Percentiles rank a stretch among this genome's conserved stretches.
These are phyloP conservation scores for Solanum appendiculatum DNA, from an alignment of 257 asterid species.

Conservation along the genomic window DNA sequence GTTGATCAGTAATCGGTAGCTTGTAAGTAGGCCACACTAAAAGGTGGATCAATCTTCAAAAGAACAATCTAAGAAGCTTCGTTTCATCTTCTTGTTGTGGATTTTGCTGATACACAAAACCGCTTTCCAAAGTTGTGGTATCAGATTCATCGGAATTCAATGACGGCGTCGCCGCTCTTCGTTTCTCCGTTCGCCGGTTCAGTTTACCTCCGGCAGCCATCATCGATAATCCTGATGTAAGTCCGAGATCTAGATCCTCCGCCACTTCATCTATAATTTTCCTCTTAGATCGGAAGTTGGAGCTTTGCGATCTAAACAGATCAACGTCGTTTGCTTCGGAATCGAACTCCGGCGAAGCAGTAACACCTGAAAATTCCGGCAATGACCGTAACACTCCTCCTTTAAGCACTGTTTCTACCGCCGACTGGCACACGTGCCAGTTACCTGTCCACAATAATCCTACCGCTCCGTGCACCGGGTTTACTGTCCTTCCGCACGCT, in stretches of 20 bases:
- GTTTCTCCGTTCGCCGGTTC: conserved; percentile 6
- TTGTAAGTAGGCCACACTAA: background rate
- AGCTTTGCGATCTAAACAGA: conserved; percentile 11
- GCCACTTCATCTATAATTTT: background rate
- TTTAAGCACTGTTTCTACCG: conserved; percentile 73
- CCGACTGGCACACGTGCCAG: conserved; percentile 77
- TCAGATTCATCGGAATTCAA: conserved; percentile 45
- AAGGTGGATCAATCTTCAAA: background rate
- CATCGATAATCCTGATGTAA: conserved; percentile 6
- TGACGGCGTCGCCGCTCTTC: conserved; percentile 29
- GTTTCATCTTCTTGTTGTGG: conserved; percentile 2
- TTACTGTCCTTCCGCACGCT: conserved; percentile 83
- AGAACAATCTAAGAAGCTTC: conserved; percentile 47
- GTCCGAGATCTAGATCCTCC: conserved; percentile 14
- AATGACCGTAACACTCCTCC: conserved; percentile 45
- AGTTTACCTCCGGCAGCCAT: conserved; percentile 9
- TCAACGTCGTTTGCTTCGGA: conserved; percentile 7
- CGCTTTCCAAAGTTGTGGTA: conserved; percentile 64
- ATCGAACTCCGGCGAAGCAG: conserved; percentile 3
- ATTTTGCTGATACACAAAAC: conserved; percentile 20
- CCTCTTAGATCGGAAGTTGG: conserved; percentile 3
- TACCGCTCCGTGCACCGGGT: conserved; percentile 75
- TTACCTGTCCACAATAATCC: conserved; percentile 73
- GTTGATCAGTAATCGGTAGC: background rate
- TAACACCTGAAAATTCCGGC: conserved; percentile 13